Conservation (phyloP, 805 yeast genomes). For the Maudiozyma bulderi region DNA sequence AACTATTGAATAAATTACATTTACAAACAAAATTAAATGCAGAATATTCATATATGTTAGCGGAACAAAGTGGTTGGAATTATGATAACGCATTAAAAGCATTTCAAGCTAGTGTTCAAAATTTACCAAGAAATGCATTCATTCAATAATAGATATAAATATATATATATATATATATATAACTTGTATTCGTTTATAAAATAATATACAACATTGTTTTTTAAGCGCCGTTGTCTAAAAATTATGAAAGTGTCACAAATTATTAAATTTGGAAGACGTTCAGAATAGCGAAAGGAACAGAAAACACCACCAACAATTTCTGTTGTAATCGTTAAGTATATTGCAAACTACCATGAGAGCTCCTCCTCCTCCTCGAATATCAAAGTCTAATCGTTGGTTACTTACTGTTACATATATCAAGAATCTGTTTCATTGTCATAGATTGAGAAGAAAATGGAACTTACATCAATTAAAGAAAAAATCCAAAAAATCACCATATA, state of each 20-base stretch:
- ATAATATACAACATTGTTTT: background rate
- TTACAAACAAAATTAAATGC: conserved; percentile 65
- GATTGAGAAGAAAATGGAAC: conserved; percentile 17
- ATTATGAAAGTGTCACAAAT: background rate
- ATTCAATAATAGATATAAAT: conserved; percentile 11
- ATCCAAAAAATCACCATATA: conserved; percentile 3
- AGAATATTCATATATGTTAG: conserved; percentile 73
- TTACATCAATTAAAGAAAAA: conserved; percentile 13
- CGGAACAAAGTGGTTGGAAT: conserved; percentile 84
- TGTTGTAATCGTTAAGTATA: no score
- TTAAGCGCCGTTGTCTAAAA: background rate
- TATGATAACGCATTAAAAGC: conserved; percentile 57
- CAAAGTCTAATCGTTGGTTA: conserved; percentile 15
- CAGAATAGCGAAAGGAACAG: background rate
- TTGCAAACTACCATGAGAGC: conserved; percentile 20
- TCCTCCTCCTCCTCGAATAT: conserved; percentile 25
- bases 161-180: background rate
- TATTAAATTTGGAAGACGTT: background rate
- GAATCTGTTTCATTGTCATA: conserved; percentile 11
- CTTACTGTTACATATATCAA: conserved; percentile 6
- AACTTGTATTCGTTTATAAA: background rate
- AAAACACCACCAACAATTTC: no score
- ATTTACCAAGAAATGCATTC: conserved; percentile 52
- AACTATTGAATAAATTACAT: conserved; percentile 54
- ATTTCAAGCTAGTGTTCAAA: conserved; percentile 57